phyloP scores from a whole-genome alignment of 768 basidiomycete species.

The Amanita muscaria region DNA sequence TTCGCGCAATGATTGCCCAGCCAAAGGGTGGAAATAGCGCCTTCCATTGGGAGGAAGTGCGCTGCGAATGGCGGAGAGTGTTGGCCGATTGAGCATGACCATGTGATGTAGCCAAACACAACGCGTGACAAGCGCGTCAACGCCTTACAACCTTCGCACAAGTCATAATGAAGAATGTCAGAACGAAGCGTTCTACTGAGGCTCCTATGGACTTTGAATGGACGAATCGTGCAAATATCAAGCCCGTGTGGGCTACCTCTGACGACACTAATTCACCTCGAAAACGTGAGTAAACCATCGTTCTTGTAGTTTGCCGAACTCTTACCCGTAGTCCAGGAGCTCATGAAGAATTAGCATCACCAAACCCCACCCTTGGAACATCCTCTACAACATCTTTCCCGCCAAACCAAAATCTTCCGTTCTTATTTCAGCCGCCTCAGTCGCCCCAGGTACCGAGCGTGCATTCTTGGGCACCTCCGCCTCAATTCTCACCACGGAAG shows the following conservation, averaged over 20 bases:
- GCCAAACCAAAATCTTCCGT: conserved; percentile 58
- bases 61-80: not conserved
- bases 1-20: conserved; percentile 30
- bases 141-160: conserved; percentile 5
- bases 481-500: conserved; percentile 49
- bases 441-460: conserved; percentile 30
- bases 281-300: conserved; percentile 48
- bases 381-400: conserved; percentile 49
- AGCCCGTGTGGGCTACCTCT: conserved; percentile 47
- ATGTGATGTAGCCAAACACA: conserved; percentile 20
- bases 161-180: conserved; percentile 13
- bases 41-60: conserved; percentile 7
- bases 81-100: conserved; percentile 8
- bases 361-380: conserved; percentile 29
- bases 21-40: conserved; percentile 48
- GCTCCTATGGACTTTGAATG: conserved; percentile 89
- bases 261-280: conserved; percentile 47
- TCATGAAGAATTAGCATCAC: conserved; percentile 33
- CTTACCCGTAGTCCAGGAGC: conserved; percentile 22
- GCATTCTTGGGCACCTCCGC: conserved; percentile 61
- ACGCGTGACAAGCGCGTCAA: conserved; percentile 5
- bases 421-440: conserved; percentile 48
- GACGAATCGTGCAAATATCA: conserved; percentile 53
- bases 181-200: conserved; percentile 51
- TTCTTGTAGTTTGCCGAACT: not conserved